These are phyloP conservation scores for Umbilicaria muhlenbergii DNA, from an alignment of 495 filamentous ascomycete genomes.

Conservation along the genomic window DNA sequence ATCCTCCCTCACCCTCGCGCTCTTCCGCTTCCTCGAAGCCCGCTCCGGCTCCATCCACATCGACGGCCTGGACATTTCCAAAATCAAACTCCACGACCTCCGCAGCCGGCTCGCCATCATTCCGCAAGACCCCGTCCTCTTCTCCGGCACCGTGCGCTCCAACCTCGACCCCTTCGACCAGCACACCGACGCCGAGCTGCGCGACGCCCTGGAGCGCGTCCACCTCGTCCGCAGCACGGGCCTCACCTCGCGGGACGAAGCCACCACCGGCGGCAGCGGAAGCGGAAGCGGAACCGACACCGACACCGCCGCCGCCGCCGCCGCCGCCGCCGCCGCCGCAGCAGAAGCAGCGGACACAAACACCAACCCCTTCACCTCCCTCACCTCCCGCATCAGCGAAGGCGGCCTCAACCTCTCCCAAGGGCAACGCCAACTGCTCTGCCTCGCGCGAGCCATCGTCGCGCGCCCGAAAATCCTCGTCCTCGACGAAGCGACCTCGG, in stretches of 20 bases:
- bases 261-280: conserved; percentile 14
- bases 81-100: conserved; percentile 56
- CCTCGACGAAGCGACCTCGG: conserved; percentile 78
- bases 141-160: conserved; percentile 67
- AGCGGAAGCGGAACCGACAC: conserved; percentile 16
- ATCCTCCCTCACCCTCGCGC: conserved; percentile 63
- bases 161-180: conserved; percentile 75
- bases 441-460: conserved; percentile 76
- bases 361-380: conserved; percentile 43
- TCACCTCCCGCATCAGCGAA: conserved; percentile 50
- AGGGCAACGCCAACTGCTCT: conserved; percentile 78
- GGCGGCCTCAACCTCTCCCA: conserved; percentile 72
- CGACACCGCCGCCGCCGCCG: conserved; percentile 8
- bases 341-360: conserved; percentile 5
- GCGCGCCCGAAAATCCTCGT: conserved; percentile 70
- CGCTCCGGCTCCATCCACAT: conserved; percentile 53
- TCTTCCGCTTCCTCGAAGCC: conserved; percentile 74
- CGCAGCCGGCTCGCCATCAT: conserved; percentile 69
- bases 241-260: conserved; percentile 20
- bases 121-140: conserved; percentile 74
- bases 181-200: conserved; percentile 53
- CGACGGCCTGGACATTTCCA: conserved; percentile 63
- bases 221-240: conserved; percentile 37
- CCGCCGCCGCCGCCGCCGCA: conserved; percentile 12
- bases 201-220: conserved; percentile 60